Evolutionary conservation across 192 early-diverging fungal genomes (phyloP).

Genomic region (Coemansia sp.): DNA sequence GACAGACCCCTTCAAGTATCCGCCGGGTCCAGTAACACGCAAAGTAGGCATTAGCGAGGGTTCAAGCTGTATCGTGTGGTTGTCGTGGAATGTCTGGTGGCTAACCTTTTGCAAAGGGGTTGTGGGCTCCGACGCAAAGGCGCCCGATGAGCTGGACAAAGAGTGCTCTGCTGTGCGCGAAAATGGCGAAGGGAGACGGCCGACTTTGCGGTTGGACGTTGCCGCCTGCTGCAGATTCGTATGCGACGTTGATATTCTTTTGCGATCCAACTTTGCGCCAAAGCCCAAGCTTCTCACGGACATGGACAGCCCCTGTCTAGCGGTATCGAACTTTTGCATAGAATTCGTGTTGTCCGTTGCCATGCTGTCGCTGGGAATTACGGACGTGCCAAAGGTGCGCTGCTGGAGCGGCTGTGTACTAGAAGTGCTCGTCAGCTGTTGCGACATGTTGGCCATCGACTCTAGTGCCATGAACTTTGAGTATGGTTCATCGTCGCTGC

Average conservation of each 20-base stretch:
- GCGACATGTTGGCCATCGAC: conserved; percentile 3
- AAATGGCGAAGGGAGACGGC: conserved; percentile 22
- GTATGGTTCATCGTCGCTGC: conserved; percentile 33
- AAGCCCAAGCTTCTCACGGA: background rate
- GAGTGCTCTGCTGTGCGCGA: conserved; percentile 19
- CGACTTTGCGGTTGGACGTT: background rate
- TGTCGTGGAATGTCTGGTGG: conserved; percentile 4
- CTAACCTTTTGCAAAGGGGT: conserved; percentile 21
- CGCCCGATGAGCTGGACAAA: conserved; percentile 12
- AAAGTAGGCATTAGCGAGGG: background rate
- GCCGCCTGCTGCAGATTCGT: conserved; percentile 42
- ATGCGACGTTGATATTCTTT: conserved; percentile 38
- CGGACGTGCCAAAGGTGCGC: background rate
- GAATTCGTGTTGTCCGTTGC: background rate
- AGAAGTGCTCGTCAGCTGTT: conserved; percentile 13
- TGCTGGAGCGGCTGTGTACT: conserved; percentile 12
- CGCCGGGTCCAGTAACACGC: background rate
- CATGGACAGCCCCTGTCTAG: background rate
- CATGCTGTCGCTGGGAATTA: background rate
- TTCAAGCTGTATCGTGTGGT: background rate
- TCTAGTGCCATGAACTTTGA: conserved; percentile 2
- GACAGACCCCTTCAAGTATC: background rate
- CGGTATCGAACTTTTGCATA: background rate
- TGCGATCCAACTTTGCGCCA: conserved; percentile 21
- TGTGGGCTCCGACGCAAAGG: conserved; percentile 30